phyloP scores from a whole-genome alignment of 768 basidiomycete genomes.

The Hypholoma sublateritium region DNA sequence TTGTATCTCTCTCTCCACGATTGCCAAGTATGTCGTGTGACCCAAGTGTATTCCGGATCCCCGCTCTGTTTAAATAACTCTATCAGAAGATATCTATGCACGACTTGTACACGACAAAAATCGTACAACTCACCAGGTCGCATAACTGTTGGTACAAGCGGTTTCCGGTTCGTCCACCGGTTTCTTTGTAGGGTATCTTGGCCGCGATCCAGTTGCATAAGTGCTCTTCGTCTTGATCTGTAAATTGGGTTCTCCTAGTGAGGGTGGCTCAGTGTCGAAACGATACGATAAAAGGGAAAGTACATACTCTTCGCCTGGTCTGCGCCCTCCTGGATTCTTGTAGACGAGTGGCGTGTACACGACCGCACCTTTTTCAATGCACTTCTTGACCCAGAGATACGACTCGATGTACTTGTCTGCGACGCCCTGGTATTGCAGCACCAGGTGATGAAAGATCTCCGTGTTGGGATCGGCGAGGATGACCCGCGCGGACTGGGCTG shows the following conservation, averaged over 20 bases:
- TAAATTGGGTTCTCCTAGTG: constrained; percentile 73
- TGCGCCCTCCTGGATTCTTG: constrained; percentile 81
- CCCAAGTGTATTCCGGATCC: constrained; percentile 79
- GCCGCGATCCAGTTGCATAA: constrained; percentile 79
- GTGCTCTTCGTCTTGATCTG: constrained; percentile 72
- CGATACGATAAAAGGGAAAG: not conserved
- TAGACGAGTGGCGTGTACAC: constrained; percentile 76
- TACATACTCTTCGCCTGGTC: constrained; percentile 78
- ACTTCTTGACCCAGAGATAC: constrained; percentile 83
- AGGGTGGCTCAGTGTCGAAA: not conserved
- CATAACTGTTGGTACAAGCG: constrained; percentile 80
- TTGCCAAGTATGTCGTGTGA: constrained; percentile 83
- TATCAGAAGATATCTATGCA: not conserved
- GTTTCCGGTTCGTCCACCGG: constrained; percentile 80
- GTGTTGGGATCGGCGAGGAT: constrained; percentile 82
- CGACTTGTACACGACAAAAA: not conserved
- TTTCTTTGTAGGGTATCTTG: constrained; percentile 83
- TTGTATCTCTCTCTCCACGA: constrained; percentile 91
- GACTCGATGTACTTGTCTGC: constrained; percentile 78
- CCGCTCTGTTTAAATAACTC: constrained; percentile 37
- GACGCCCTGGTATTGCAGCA: constrained; percentile 69
- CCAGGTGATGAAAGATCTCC: constrained; percentile 70
- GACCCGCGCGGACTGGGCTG: constrained; percentile 69
- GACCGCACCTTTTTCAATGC: constrained; percentile 66
- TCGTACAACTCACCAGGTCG: constrained; percentile 52